phyloP scores from a whole-genome alignment of 2,329 filamentous ascomycete genomes.

The Eurotiales sp. region DNA sequence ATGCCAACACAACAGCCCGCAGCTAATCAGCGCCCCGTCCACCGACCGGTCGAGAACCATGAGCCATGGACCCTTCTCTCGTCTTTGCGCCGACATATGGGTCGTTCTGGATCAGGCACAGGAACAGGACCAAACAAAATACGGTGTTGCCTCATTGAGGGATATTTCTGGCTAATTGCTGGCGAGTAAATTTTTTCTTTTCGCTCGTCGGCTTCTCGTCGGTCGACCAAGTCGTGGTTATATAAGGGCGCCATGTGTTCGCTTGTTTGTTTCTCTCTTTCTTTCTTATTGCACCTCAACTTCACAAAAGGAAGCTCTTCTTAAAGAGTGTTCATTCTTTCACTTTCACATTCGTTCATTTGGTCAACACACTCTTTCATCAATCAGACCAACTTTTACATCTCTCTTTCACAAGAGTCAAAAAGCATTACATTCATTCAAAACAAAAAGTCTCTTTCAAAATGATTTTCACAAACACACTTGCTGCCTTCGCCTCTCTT shows the following conservation, averaged over 20 bases:
- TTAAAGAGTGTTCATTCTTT: constrained; percentile 11
- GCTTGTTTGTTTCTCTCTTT: not conserved
- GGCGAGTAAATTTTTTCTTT: not conserved
- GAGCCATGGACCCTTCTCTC: constrained; percentile 7
- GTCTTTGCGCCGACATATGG: not conserved
- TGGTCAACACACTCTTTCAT: constrained; percentile 3
- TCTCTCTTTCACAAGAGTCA: not conserved
- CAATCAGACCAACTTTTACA: not conserved
- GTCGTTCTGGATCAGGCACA: not conserved
- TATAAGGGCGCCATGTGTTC: constrained; percentile 5
- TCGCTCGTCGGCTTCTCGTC: not conserved
- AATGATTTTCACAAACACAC: constrained; percentile 37
- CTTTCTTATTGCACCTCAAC: not conserved
- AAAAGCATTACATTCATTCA: not conserved
- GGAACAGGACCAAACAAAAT: not conserved
- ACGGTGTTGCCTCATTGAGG: not conserved
- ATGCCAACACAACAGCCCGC: not conserved
- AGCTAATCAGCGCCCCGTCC: constrained; percentile 12
- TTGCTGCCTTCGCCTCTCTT: constrained; percentile 22
- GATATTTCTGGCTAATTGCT: not conserved
- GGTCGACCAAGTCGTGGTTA: not conserved
- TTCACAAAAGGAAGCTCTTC: constrained; percentile 6
- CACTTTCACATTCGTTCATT: constrained; percentile 3
- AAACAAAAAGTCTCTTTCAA: not conserved
- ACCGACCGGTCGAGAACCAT: constrained; percentile 9